Base-by-base conservation (phyloP, 2,329 filamentous ascomycete genomes). In the Cadophora gregata region DNA sequence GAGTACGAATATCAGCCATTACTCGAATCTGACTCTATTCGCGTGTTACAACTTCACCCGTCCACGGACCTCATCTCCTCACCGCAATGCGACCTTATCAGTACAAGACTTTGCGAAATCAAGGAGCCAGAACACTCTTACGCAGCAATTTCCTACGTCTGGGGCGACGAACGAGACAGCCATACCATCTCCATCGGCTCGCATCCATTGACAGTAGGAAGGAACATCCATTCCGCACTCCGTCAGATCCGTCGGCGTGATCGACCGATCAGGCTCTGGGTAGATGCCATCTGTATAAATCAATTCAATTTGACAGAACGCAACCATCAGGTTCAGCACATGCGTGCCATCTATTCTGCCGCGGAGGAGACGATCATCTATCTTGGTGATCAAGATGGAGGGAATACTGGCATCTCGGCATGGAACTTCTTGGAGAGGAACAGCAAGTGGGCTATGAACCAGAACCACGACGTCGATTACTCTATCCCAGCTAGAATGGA, bases 231-330 rank as follows among this genome's bases (percentile, higher is more conserved):
- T 21, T 45, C 42, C 4, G 53, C 53, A n/a, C 53, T 56, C n/a
- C 33, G 29, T 36, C 53, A 33, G 14, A 29, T 56, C 27, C 24
- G 53, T 19, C 33, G 33, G n/a, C 53, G n/a, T 33, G 53, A 56
- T n/a, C 29, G 27, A 29, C 9, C 29, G 33, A 29, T 29, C 14
- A 56, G 29, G 29, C 53, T 56, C 53, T 59, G 56, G 56, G 56
- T 47, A 16, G 56, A 59, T 21, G 29, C 56, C 6, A 59, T 59
- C 14, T 59, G 31, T 27, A 59, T 59, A 14, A 29, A 59, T 47
- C 36, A 59, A 45, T n/a, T 24, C 16, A 19, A 59, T 38, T 12
- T 24, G 16, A 45, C 24, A 12, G 56, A 59, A 24, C 56, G 56
- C 5, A 45, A 16, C 27, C 33, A 59, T 45, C 56, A 59, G 25